These are phyloP conservation scores for Centrapalus pauciflorus DNA, from an alignment of 129 eudicot genomes.

Conservation along the genomic window DNA sequence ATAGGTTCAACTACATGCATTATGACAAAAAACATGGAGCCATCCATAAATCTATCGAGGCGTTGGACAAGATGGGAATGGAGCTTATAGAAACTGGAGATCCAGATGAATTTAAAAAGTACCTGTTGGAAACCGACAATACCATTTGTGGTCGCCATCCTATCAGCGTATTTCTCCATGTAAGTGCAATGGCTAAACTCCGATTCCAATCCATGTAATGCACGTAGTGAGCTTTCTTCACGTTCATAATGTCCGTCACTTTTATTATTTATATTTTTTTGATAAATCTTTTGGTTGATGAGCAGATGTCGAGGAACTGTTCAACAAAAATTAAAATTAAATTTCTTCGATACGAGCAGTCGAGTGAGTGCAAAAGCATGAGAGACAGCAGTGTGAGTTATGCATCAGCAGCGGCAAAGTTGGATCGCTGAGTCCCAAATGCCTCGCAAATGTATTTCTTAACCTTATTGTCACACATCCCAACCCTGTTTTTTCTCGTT, in stretches of 20 bases:
- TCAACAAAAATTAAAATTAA: slow-evolving; percentile 69
- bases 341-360: slow-evolving; percentile 87
- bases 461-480: slow-evolving; percentile 9
- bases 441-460: slow-evolving; percentile 8
- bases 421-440: slow-evolving; percentile 35
- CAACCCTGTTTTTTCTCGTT: background rate
- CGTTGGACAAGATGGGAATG: slow-evolving; percentile 90
- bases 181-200: slow-evolving; percentile 39
- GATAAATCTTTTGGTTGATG: slow-evolving; percentile 3
- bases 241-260: too few relatives aligned
- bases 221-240: too few relatives aligned
- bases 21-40: slow-evolving; percentile 84
- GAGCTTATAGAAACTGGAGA: slow-evolving; percentile 89
- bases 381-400: slow-evolving; percentile 98
- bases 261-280: too few relatives aligned
- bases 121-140: slow-evolving; percentile 72
- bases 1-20: slow-evolving; percentile 72
- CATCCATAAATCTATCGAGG: slow-evolving; percentile 85
- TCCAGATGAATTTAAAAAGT: slow-evolving; percentile 69
- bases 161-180: slow-evolving; percentile 87
- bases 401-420: slow-evolving; percentile 90
- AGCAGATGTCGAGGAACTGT: slow-evolving; percentile 74
- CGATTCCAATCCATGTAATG: background rate
- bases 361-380: slow-evolving; percentile 81
- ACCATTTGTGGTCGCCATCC: slow-evolving; percentile 99